These are phyloP conservation scores for Gastrodia elata DNA, from an alignment of 106 monocot genomes.

Conservation along the genomic window DNA sequence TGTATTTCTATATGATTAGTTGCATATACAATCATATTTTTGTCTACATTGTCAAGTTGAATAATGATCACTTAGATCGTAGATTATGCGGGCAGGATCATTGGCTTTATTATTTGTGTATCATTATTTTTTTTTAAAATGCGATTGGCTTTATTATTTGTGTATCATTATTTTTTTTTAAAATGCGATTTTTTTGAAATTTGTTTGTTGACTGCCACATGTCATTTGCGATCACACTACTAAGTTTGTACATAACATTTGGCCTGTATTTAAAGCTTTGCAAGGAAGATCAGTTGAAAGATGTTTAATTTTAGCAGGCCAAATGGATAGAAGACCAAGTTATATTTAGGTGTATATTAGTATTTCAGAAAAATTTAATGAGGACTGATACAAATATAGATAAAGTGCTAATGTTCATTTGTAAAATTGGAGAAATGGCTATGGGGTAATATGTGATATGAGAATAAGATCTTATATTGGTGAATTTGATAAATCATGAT, in stretches of 20 bases:
- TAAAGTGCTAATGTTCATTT: not conserved
- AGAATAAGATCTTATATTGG: not conserved
- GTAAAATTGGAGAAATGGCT: no score
- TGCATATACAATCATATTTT: not conserved
- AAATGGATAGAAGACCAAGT: not conserved
- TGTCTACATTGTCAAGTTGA: not conserved
- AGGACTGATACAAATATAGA: not conserved
- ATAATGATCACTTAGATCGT: no score
- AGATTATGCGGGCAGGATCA: not conserved
- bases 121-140: not conserved
- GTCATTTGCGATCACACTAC: not conserved
- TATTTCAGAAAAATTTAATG: not conserved
- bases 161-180: not conserved
- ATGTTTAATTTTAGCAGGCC: not conserved
- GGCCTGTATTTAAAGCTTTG: not conserved
- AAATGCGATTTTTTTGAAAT: not conserved
- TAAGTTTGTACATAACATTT: not conserved
- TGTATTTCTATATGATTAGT: not conserved
- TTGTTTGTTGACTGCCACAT: not conserved
- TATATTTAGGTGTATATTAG: not conserved
- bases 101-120: not conserved
- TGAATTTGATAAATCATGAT: slow-evolving; percentile 1
- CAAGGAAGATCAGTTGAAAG: not conserved
- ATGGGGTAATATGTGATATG: no score
- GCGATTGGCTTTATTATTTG: not conserved